These are phyloP conservation scores for Gossypium arboreum DNA, from an alignment of 345 rosid genomes.

Conservation along the genomic window DNA sequence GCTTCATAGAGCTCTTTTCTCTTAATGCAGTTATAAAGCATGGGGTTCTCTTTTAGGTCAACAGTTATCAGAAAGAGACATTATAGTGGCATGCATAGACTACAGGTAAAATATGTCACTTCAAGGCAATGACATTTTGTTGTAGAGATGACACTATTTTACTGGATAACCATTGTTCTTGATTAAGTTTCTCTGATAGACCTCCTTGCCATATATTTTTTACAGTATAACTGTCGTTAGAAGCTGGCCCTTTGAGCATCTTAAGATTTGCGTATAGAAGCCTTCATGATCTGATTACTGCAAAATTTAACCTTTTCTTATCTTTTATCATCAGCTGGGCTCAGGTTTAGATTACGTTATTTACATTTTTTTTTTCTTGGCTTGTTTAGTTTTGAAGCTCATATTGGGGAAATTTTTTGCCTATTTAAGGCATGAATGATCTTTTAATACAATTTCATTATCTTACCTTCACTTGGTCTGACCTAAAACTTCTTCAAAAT, in stretches of 20 bases:
- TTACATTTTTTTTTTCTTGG: neutral
- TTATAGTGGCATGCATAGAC: conserved; percentile 94
- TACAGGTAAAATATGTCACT: conserved; percentile 56
- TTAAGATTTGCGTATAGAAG: neutral
- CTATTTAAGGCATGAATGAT: conserved; percentile 3
- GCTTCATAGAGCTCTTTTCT: conserved; percentile 21
- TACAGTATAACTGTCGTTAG: neutral
- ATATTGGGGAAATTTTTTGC: neutral
- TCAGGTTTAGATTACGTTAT: neutral
- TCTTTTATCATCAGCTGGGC: neutral
- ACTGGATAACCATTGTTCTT: neutral
- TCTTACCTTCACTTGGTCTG: neutral
- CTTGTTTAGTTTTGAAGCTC: neutral
- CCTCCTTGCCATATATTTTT: conserved; percentile 1
- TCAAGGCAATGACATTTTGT: conserved; percentile 2
- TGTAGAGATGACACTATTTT: neutral
- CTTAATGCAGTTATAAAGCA: conserved; percentile 79
- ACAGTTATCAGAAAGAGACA: conserved; percentile 85
- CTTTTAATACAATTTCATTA: neutral
- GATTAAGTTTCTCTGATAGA: neutral
- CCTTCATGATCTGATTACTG: neutral
- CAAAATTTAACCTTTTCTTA: neutral
- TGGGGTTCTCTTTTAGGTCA: conserved; percentile 98
- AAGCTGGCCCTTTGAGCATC: neutral
- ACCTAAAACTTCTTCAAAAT: conserved; percentile 1